Evolutionary conservation across 768 basidiomycete genomes (phyloP).

Genomic region (Mycena crocata): DNA sequence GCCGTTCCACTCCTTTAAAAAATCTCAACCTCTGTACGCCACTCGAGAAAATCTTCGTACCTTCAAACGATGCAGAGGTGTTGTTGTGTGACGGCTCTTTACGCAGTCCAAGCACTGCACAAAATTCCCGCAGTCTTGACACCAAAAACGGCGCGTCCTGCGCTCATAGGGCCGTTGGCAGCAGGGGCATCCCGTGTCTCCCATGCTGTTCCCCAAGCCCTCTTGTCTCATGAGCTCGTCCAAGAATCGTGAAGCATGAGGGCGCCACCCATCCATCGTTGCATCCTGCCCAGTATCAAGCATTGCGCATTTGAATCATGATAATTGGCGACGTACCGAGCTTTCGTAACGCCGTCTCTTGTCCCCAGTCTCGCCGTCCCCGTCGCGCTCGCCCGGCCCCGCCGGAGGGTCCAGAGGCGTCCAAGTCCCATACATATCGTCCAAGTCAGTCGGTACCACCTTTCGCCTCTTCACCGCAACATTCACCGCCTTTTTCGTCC

Average conservation of each 20-base stretch:
- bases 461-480: slow-evolving; percentile 7
- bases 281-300: not conserved
- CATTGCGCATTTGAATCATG: not conserved
- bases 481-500: not conserved
- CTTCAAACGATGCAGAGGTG: not conserved
- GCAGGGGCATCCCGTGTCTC: not conserved
- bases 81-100: not conserved
- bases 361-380: not conserved
- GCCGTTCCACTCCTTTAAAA: not conserved
- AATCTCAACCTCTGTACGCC: too few relatives aligned
- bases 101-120: not conserved
- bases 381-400: too few relatives aligned
- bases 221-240: not conserved
- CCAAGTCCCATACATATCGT: not conserved
- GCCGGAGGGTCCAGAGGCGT: not conserved
- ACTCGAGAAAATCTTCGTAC: too few relatives aligned
- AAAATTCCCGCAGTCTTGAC: not conserved
- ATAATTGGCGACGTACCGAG: not conserved
- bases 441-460: not conserved
- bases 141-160: not conserved
- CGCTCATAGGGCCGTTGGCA: not conserved
- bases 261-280: slow-evolving; percentile 9
- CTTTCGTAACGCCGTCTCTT: slow-evolving; percentile 4
- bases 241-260: not conserved
- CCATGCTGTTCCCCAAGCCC: not conserved